These are phyloP conservation scores for Gnetum montanum DNA, from an alignment of 75 land plant genomes.

Conservation along the genomic window DNA sequence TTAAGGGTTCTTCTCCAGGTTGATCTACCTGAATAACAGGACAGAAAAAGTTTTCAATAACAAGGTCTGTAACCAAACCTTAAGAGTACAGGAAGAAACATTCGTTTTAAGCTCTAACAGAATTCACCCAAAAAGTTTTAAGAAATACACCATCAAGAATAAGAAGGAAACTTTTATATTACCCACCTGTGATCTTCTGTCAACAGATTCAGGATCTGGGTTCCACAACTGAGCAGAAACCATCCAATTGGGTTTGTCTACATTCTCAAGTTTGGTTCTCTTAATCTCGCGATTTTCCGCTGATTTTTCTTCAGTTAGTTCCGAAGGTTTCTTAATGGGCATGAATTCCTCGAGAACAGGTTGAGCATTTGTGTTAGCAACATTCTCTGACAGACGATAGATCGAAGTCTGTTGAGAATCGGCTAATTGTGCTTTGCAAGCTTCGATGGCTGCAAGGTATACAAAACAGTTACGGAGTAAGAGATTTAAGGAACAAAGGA, in stretches of 20 bases:
- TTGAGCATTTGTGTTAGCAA: constrained; percentile 1
- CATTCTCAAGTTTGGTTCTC: constrained; percentile 7
- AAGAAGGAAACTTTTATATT: neutral
- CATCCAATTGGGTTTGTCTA: constrained; percentile 81
- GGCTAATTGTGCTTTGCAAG: constrained; percentile 52
- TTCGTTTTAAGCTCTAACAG: no score
- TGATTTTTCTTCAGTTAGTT: constrained; percentile 16
- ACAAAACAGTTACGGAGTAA: neutral
- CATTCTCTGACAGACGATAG: constrained; percentile 14
- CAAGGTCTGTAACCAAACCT: neutral
- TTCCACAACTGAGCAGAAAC: constrained; percentile 83
- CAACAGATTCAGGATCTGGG: constrained; percentile 20
- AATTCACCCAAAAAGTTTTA: no score
- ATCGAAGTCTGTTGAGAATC: constrained; percentile 15
- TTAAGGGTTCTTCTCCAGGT: neutral
- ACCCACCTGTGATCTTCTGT: constrained; percentile 11
- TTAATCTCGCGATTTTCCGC: constrained; percentile 5
- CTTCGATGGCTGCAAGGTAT: constrained; percentile 56
- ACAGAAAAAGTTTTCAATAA: constrained; percentile 2
- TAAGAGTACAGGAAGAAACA: neutral
- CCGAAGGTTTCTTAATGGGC: constrained; percentile 40
- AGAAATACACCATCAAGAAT: no score
- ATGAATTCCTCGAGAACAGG: constrained; percentile 89
- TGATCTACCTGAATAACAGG: no score
- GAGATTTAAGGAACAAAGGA: neutral